Evolutionary conservation across 116 monocot genomes (phyloP), one percentile per base, ranked within the genome.

Genomic region (Iris pallida): DNA sequence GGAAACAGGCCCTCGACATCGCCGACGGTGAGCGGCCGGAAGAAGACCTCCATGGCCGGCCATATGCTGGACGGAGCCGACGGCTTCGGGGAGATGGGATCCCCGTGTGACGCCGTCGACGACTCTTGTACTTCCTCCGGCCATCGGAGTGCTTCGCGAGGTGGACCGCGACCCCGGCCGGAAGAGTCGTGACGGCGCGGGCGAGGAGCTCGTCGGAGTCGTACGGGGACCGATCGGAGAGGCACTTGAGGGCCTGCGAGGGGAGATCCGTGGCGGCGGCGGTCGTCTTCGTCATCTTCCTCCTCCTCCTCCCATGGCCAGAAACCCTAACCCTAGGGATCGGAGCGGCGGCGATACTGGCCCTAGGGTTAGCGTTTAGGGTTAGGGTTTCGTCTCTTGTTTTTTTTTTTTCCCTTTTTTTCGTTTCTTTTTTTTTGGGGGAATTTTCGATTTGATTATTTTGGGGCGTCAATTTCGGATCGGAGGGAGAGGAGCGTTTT

Each of bases 171-270:
- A 93, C 52, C 4, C 64, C 72, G 6, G 79, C 64, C 7, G 98
- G 98, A 7, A 93, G 76, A 11, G 81, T 82, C 17, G 81, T 20
- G 7, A 69, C 75, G 55, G 82, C 76, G 0, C 72, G 61, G 2
- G 53, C 41, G 42, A 68, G 57, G 42, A 68, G 57, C 54, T 85
- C 90, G 40, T 85, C 85, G 20, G 55, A 49, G n/a, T 92, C 97
- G 63, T 85, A 92, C 12, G 87, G 93, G 48, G 77, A 83, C 8
- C 88, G 79, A 60, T 83, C 79, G 5, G 85, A 61, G 18, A 92
- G 85, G 11, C 80, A 75, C 82, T 98, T 98, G 46, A 68, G 72
- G 5, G 98, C 98, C 85, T 98, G 93, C 19, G 61, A 64, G 72
- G 43, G 80, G 43, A 80, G 66, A 75, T 87, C 83, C 51, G 80